Evolutionary conservation across 192 early-diverging fungal genomes (phyloP).

Genomic region (Gaertneriomyces sp.): DNA sequence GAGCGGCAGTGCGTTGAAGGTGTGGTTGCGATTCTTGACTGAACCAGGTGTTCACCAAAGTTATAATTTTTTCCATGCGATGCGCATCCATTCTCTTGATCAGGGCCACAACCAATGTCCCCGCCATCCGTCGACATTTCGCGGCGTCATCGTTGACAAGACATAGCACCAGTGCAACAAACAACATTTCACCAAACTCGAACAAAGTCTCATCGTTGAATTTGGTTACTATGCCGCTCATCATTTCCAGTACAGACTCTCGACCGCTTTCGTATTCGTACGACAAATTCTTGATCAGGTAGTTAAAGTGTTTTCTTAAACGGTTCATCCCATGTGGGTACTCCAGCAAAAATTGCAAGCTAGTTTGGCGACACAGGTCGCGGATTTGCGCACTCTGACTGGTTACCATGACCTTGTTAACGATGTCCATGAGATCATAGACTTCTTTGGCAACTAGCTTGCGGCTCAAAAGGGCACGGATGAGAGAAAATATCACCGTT

Average conservation of each 20-base stretch:
- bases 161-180: constrained; percentile 77
- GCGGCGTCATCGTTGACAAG: constrained; percentile 90
- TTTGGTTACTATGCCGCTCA: constrained; percentile 74
- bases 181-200: constrained; percentile 76
- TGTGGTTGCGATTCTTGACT: constrained; percentile 46
- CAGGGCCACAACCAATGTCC: constrained; percentile 65
- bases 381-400: constrained; percentile 74
- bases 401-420: constrained; percentile 81
- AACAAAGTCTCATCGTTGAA: constrained; percentile 73
- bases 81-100: constrained; percentile 59
- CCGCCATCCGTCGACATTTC: constrained; percentile 88
- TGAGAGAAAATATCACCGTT: constrained; percentile 76
- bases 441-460: constrained; percentile 83
- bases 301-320: constrained; percentile 79
- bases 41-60: constrained; percentile 76
- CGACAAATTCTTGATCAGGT: constrained; percentile 82
- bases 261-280: constrained; percentile 93
- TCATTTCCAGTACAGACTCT: constrained; percentile 81
- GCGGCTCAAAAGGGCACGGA: constrained; percentile 81
- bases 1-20: constrained; percentile 74
- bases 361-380: constrained; percentile 76
- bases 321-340: constrained; percentile 87
- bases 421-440: constrained; percentile 85
- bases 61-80: constrained; percentile 59
- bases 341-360: constrained; percentile 89